Evolutionary conservation across 345 rosid genomes (phyloP).

Genomic region (Eutrema japonicum): DNA sequence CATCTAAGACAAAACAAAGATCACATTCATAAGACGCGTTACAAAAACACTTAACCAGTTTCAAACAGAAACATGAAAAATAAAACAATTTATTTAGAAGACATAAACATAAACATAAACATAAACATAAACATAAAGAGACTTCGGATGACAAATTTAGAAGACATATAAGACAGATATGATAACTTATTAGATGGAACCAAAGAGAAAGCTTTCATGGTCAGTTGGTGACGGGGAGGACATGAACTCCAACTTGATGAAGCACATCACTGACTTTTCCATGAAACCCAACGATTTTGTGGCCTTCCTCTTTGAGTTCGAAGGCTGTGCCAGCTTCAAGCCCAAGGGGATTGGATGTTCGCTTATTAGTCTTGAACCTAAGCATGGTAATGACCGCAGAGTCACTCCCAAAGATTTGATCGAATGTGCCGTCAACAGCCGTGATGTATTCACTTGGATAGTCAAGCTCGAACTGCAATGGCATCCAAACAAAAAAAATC

Average conservation of each 20-base stretch:
- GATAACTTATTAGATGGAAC: conserved; percentile 3
- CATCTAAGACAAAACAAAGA: too few species aligned
- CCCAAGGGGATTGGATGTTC: conserved; percentile 38
- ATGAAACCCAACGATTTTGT: conserved; percentile 43
- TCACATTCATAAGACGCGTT: too few species aligned
- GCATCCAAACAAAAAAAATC: not conserved
- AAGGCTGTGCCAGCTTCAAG: conserved; percentile 26
- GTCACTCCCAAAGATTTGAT: conserved; percentile 25
- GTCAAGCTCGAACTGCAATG: conserved; percentile 38
- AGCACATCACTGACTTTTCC: conserved; percentile 20
- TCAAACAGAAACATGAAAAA: not conserved
- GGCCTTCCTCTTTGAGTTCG: conserved; percentile 7
- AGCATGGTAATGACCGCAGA: conserved; percentile 30
- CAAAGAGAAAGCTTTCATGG: not conserved
- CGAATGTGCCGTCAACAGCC: conserved; percentile 29
- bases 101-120: not conserved
- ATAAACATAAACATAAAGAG: not conserved
- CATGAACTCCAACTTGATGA: conserved; percentile 13
- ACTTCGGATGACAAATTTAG: conserved; percentile 1
- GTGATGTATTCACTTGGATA: conserved; percentile 43
- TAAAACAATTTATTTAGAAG: conserved; percentile 1
- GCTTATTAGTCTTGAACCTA: conserved; percentile 38
- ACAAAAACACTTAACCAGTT: too few species aligned
- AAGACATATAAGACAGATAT: not conserved
- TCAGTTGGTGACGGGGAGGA: conserved; percentile 6